phyloP scores from a whole-genome alignment of 2,329 filamentous ascomycete genomes.

The Colletotrichum melonis region DNA sequence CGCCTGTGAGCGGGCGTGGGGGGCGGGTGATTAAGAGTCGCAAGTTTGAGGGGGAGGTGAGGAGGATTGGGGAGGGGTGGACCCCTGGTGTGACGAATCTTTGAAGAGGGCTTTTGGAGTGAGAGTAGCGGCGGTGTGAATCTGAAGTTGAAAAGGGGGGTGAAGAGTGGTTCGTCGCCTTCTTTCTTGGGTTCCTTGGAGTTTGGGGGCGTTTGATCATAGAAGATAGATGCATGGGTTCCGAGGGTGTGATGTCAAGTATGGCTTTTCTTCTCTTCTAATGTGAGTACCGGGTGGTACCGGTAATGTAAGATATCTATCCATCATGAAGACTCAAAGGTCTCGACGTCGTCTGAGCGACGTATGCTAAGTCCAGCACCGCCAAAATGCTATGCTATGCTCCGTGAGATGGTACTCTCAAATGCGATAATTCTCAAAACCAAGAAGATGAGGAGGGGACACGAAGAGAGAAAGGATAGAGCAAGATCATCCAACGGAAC shows the following conservation, averaged over 20 bases:
- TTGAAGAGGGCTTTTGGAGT: conserved; percentile 48
- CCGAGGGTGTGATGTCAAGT: not conserved
- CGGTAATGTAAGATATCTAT: conserved; percentile 12
- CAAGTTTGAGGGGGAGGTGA: conserved; percentile 84
- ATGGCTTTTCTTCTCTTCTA: not conserved
- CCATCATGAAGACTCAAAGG: conserved; percentile 17
- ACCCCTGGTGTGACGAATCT: conserved; percentile 75
- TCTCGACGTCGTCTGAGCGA: conserved; percentile 6
- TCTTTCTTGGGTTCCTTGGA: conserved; percentile 1
- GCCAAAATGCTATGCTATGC: conserved; percentile 34
- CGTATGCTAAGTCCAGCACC: conserved; percentile 11
- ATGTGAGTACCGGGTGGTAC: not conserved
- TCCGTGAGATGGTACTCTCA: not conserved
- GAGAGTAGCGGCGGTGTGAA: too few relatives aligned
- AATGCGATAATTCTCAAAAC: not conserved
- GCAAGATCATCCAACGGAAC: not conserved
- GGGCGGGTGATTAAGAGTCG: conserved; percentile 83
- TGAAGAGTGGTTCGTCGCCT: not conserved
- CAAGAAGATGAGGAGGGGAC: not conserved
- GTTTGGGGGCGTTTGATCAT: conserved; percentile 7
- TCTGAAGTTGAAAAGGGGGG: not conserved
- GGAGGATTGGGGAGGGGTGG: conserved; percentile 88
- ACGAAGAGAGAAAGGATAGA: not conserved
- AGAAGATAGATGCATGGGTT: not conserved
- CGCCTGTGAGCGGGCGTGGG: conserved; percentile 64